Percentiles rank a stretch among this genome's conserved stretches.
Evolutionary conservation across 495 filamentous ascomycete species (phyloP).

Genomic region (Penicillium taxi): DNA sequence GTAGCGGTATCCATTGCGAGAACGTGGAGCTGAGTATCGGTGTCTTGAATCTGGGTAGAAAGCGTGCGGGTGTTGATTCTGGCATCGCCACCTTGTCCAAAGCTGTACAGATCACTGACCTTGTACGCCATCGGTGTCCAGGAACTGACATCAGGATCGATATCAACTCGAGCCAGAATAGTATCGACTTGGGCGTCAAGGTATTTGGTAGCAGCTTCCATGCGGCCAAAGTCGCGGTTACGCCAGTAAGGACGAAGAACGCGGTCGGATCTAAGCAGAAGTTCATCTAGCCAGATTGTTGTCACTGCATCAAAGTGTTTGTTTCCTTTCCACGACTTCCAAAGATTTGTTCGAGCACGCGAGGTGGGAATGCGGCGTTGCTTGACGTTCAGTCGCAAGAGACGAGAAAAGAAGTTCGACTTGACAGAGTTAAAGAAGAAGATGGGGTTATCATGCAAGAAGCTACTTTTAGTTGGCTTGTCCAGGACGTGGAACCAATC

Average conservation of each 20-base stretch:
- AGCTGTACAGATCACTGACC: constrained; percentile 2
- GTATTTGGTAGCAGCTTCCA: neutral
- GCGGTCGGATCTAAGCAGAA: constrained; percentile 1
- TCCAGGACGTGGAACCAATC: constrained; percentile 5
- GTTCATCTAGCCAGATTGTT: constrained; percentile 1
- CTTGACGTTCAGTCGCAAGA: constrained; percentile 2
- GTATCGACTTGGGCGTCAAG: constrained; percentile 2
- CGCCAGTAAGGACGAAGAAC: constrained; percentile 2
- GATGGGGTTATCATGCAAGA: constrained; percentile 2
- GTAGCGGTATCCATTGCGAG: constrained; percentile 5
- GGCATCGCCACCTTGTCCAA: constrained; percentile 2
- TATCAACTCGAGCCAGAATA: constrained; percentile 3
- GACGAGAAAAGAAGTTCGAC: neutral
- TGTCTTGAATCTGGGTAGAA: constrained; percentile 2
- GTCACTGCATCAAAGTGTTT: constrained; percentile 3
- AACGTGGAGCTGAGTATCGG: constrained; percentile 5
- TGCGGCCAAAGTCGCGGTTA: constrained; percentile 2
- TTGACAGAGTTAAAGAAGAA: constrained; percentile 3
- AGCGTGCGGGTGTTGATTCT: constrained; percentile 5
- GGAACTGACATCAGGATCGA: constrained; percentile 2
- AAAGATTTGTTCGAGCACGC: neutral
- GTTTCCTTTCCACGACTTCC: constrained; percentile 3
- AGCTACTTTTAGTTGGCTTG: constrained; percentile 2
- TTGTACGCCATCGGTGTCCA: constrained; percentile 3
- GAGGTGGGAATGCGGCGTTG: neutral